Percentiles rank a stretch among this genome's conserved stretches.
Conservation (phyloP, 805 yeast species). For the Groenewaldozyma salmanticensis region DNA sequence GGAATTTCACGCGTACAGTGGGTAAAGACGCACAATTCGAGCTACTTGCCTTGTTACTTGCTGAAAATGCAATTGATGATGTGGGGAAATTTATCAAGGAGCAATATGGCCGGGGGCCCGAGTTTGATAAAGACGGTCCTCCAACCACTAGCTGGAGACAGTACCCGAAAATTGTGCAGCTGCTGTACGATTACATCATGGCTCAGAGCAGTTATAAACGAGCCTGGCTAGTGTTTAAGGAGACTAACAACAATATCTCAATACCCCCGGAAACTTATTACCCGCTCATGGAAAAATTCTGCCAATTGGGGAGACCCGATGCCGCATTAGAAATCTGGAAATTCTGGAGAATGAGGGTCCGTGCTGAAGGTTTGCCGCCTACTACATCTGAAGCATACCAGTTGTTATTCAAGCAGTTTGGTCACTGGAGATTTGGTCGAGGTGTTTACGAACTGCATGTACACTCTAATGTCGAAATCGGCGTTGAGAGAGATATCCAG, state of each 20-base stretch:
- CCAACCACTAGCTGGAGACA: conserved; percentile 14
- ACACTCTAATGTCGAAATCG: conserved; percentile 51
- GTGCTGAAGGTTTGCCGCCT: conserved; percentile 42
- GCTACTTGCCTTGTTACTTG: conserved; percentile 30
- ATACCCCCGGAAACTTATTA: conserved; percentile 51
- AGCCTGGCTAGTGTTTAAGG: conserved; percentile 52
- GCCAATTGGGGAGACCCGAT: conserved; percentile 43
- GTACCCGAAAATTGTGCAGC: conserved; percentile 31
- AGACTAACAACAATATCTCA: conserved; percentile 42
- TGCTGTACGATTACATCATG: conserved; percentile 38
- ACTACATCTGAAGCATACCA: conserved; percentile 49
- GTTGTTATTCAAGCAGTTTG: conserved; percentile 52
- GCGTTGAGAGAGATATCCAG: conserved; percentile 44
- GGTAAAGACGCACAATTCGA: conserved; percentile 32
- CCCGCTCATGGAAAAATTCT: conserved; percentile 49
- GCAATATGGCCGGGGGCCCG: conserved; percentile 25
- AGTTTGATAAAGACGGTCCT: conserved; percentile 9
- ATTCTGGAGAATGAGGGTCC: conserved; percentile 45
- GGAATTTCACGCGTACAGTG: conserved; percentile 29
- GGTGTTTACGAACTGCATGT: conserved; percentile 60
- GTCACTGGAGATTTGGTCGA: conserved; percentile 46
- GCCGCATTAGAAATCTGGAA: conserved; percentile 56
- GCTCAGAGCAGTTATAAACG: conserved; percentile 31
- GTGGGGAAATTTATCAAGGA: conserved; percentile 34
- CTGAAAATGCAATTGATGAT: conserved; percentile 31